Conservation (phyloP, 257 asterid genomes). For the Ehretia macrophylla region DNA sequence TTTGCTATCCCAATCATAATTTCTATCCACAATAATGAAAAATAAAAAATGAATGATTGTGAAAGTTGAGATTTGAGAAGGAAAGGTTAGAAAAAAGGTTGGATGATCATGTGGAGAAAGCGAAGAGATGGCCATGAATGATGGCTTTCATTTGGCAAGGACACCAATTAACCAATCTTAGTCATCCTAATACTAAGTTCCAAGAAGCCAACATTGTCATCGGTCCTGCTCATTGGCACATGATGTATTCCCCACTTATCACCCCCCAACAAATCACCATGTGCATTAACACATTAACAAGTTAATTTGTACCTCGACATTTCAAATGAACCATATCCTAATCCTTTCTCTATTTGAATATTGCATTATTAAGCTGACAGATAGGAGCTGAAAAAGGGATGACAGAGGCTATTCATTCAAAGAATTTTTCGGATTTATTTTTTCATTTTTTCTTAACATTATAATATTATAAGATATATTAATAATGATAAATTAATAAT, state of each 20-base stretch:
- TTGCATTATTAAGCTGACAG: too few relatives aligned
- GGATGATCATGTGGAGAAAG: constrained; percentile 53
- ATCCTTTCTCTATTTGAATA: too few relatives aligned
- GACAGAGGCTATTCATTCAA: too few relatives aligned
- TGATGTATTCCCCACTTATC: constrained; percentile 28
- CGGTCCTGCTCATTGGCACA: constrained; percentile 33
- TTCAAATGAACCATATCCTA: too few relatives aligned
- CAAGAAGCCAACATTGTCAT: constrained; percentile 49
- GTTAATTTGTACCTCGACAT: too few relatives aligned
- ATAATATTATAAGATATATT: too few relatives aligned
- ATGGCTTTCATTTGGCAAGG: constrained; percentile 45
- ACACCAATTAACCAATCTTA: constrained; percentile 45
- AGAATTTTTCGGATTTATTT: too few relatives aligned
- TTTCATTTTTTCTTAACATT: too few relatives aligned
- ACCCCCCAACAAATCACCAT: constrained; percentile 36
- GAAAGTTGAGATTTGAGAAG: constrained; percentile 18
- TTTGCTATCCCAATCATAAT: too few relatives aligned
- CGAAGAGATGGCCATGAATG: constrained; percentile 51
- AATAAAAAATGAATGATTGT: constrained; percentile 9
- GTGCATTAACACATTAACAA: constrained; percentile 23
- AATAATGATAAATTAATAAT: too few relatives aligned
- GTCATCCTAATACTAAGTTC: constrained; percentile 50
- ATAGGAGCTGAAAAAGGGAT: too few relatives aligned
- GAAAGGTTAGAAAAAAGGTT: background rate
- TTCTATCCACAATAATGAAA: background rate